These are phyloP conservation scores for Dianthus caryophyllus DNA, from an alignment of 148 eudicot species.

Conservation along the genomic window DNA sequence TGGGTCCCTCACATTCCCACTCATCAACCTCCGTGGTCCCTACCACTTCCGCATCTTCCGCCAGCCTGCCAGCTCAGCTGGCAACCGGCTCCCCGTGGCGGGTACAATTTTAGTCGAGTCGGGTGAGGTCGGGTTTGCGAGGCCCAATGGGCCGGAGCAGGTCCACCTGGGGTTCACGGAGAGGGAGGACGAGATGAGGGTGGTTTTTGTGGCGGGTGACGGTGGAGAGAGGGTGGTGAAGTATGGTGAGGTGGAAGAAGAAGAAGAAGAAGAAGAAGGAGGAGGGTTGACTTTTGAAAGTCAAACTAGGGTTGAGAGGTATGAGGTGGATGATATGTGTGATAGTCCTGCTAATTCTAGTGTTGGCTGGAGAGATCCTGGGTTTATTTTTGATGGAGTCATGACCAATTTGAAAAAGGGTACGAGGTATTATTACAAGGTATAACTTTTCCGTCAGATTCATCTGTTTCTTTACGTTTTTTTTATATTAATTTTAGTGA, in stretches of 20 bases:
- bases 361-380: slow-evolving; percentile 97
- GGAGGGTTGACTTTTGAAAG: slow-evolving; percentile 27
- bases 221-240: slow-evolving; percentile 56
- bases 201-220: slow-evolving; percentile 66
- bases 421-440: slow-evolving; percentile 49
- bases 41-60: slow-evolving; percentile 81
- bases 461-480: not conserved
- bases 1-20: slow-evolving; percentile 61
- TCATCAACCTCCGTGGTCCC: slow-evolving; percentile 57
- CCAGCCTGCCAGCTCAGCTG: slow-evolving; percentile 40
- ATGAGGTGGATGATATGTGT: slow-evolving; percentile 85
- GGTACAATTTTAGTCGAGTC: slow-evolving; percentile 47
- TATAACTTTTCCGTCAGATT: not conserved
- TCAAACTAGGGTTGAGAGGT: slow-evolving; percentile 45
- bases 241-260: slow-evolving; percentile 52
- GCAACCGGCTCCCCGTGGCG: slow-evolving; percentile 80
- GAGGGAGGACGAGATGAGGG: slow-evolving; percentile 69
- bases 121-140: slow-evolving; percentile 40
- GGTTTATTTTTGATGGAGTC: slow-evolving; percentile 75
- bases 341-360: slow-evolving; percentile 78
- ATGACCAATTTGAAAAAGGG: slow-evolving; percentile 60
- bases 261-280: too few species aligned
- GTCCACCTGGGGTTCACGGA: slow-evolving; percentile 65
- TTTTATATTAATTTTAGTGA: too few species aligned
- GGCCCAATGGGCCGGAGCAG: slow-evolving; percentile 85